A percentile compares a stretch with the other conserved stretches of the same genome.
These are phyloP conservation scores for Cantharellus cinnabarinus DNA, from an alignment of 768 basidiomycete genomes.

Conservation along the genomic window DNA sequence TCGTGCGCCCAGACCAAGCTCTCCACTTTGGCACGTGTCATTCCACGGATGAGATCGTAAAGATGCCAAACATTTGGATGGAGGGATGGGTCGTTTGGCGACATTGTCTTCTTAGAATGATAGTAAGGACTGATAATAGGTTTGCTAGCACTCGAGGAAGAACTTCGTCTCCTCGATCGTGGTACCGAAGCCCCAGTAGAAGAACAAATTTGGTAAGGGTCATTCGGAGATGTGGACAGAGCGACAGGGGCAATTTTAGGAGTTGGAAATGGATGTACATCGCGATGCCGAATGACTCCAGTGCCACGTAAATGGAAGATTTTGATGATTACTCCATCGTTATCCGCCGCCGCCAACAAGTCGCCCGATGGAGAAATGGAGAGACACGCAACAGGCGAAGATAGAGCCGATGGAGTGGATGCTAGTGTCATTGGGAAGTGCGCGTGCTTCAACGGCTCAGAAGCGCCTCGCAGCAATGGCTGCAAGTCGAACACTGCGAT, in stretches of 20 bases:
- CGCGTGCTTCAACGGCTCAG: conserved; percentile 3
- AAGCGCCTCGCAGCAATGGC: not conserved
- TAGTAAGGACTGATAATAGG: not conserved
- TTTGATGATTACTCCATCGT: conserved; percentile 3
- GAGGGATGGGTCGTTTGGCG: not conserved
- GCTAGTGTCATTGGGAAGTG: conserved; percentile 6
- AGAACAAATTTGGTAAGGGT: not conserved
- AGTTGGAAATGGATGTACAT: not conserved
- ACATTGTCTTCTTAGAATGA: not conserved
- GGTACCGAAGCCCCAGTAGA: not conserved
- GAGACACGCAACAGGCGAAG: not conserved
- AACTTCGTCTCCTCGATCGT: not conserved
- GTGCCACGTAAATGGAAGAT: conserved; percentile 5
- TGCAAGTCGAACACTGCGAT: not conserved
- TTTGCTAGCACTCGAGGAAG: not conserved
- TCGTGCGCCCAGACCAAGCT: conserved; percentile 32
- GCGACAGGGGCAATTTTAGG: not conserved
- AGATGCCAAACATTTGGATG: conserved; percentile 24
- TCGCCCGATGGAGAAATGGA: conserved; percentile 6
- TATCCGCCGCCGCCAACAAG: conserved; percentile 4
- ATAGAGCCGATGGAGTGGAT: not conserved
- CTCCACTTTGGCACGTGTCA: conserved; percentile 45
- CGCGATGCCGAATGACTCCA: not conserved
- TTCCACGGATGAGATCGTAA: conserved; percentile 52
- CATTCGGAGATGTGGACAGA: not conserved